Evolutionary conservation across 306 rosid species (phyloP), one percentile per base, ranked within the genome.

Genomic region (Canavalia gladiata): DNA sequence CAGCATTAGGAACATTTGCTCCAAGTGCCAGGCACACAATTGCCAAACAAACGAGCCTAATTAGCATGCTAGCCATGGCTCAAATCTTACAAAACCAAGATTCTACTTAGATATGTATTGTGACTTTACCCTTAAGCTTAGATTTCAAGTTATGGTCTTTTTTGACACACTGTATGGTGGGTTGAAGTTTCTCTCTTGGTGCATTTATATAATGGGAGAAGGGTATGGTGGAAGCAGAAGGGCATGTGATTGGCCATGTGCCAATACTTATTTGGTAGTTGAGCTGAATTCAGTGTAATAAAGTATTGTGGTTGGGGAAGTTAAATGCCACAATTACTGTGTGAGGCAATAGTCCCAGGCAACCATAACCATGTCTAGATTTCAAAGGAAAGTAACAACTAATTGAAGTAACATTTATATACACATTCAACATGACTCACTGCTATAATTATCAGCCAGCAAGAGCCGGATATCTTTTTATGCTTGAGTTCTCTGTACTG

Each of bases 281-380:
- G 88, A 68, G 78, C 0, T 63, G 49, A 45, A 79, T 84, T 81
- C 10, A 82, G 81, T 75, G 87, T 46, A 70, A 43, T 83, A 68
- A 80, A 75, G 83, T 30, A 8, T 1, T 72, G 35, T 79, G 0
- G 89, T 80, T 80, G 88, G 63, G 69, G 0, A 67, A 30, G 39
- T 66, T 84, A 71, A 87, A 75, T 80, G 84, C 68, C 52, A 41
- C 39, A 45, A 1, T 76, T 59, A 25, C 79, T 73, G 13, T 50
- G 3, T 77, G 7, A 54, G 79, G 31, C 12, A 49, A 30, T 42
- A 29, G 62, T 31, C 58, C 33, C 4, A 58, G 57, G 42, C 46
- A 46, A 57, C 52, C 37, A 49, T 57, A 5, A 10, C 45, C 4
- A 9, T 82, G 80, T 65, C 68, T 31, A 2, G 34, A 8, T 70